phyloP scores from a whole-genome alignment of 495 filamentous ascomycete species.

The Lepraria neglecta region DNA sequence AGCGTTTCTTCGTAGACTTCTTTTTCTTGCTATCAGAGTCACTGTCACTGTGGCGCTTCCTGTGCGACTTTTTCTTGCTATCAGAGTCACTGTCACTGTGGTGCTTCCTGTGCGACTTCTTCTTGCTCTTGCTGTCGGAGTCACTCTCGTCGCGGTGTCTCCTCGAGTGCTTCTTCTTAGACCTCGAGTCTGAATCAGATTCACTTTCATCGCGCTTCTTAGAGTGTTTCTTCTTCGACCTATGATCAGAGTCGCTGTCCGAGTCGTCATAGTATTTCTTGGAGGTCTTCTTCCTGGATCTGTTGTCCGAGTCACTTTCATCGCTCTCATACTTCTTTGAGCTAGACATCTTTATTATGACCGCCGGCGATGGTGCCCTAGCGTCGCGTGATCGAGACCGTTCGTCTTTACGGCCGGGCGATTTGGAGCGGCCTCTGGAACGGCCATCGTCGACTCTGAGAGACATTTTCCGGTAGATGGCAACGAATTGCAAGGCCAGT shows the following conservation, averaged over 20 bases:
- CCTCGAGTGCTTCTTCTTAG: slow-evolving; percentile 14
- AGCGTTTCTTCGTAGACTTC: slow-evolving; percentile 24
- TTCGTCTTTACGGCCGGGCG: slow-evolving; percentile 44
- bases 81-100: slow-evolving; percentile 28
- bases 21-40: slow-evolving; percentile 17
- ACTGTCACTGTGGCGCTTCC: slow-evolving; percentile 16
- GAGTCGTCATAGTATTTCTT: slow-evolving; percentile 23
- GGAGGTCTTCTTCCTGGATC: slow-evolving; percentile 18
- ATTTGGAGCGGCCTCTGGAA: slow-evolving; percentile 56
- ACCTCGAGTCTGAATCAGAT: slow-evolving; percentile 23
- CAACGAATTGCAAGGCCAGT: neutral
- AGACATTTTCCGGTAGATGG: slow-evolving; percentile 20
- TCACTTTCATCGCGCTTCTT: slow-evolving; percentile 28
- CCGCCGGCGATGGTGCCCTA: slow-evolving; percentile 35
- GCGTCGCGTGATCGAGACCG: slow-evolving; percentile 47
- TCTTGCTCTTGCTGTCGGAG: slow-evolving; percentile 26
- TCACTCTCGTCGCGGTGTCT: slow-evolving; percentile 20
- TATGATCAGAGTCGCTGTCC: slow-evolving; percentile 26
- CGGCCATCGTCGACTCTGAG: slow-evolving; percentile 54
- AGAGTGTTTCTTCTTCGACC: slow-evolving; percentile 27
- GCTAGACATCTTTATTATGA: slow-evolving; percentile 19
- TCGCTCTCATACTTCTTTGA: slow-evolving; percentile 22
- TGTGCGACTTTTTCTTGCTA: slow-evolving; percentile 21
- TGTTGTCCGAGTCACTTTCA: slow-evolving; percentile 22
- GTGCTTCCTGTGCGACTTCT: slow-evolving; percentile 26